Percentiles rank a stretch among this genome's conserved stretches.
These are phyloP conservation scores for Cystobasidium onofrii DNA, from an alignment of 768 basidiomycete species.

Conservation along the genomic window DNA sequence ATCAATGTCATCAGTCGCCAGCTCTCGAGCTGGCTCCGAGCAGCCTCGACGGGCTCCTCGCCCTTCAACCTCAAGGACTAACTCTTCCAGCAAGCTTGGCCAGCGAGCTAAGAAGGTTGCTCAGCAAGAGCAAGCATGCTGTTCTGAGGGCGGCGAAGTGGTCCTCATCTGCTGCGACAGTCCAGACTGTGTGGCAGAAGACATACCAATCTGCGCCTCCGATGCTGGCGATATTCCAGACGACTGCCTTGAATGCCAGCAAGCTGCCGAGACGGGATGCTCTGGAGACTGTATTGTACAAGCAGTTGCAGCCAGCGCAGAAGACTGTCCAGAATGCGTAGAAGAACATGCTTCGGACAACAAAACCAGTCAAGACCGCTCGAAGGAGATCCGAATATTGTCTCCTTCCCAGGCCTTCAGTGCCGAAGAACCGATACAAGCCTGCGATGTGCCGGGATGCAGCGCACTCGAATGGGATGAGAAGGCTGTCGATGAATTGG, in stretches of 20 bases:
- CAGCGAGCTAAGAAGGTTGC: neutral
- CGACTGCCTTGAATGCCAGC: neutral
- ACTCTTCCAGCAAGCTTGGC: neutral
- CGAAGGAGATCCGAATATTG: neutral
- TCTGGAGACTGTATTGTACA: neutral
- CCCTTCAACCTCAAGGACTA: neutral
- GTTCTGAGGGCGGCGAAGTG: neutral
- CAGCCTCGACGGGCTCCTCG: neutral
- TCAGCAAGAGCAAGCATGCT: neutral
- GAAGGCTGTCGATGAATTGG: slow-evolving; percentile 30
- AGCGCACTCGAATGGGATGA: slow-evolving; percentile 27
- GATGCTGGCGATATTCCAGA: neutral
- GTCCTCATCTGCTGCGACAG: neutral
- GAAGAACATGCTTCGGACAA: neutral
- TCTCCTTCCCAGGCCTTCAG: neutral
- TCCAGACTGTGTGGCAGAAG: neutral
- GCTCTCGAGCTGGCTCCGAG: neutral
- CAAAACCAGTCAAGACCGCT: neutral
- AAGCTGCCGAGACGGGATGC: neutral
- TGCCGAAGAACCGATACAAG: slow-evolving; percentile 6
- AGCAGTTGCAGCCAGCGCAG: neutral
- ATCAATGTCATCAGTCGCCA: neutral
- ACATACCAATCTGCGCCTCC: neutral
- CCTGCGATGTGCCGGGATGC: slow-evolving; percentile 21
- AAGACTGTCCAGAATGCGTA: neutral